A percentile compares a stretch with the other conserved stretches of the same genome.
These are phyloP conservation scores for Cyberlindnera mrakii DNA, from an alignment of 805 yeast species.

Conservation along the genomic window DNA sequence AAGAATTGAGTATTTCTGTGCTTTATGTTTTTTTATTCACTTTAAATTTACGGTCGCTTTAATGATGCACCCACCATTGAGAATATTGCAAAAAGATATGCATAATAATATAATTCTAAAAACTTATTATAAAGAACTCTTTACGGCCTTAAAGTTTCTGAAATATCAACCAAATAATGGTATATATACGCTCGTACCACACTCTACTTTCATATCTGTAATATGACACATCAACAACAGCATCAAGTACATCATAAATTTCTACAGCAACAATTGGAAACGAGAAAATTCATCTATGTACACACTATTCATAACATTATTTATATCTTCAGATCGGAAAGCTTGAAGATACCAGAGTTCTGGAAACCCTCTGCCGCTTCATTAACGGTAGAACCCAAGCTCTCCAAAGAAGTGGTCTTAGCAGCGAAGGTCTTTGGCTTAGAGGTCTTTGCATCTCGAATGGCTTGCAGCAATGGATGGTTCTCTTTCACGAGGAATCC, in stretches of 20 bases:
- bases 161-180: no score
- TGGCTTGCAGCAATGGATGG: conserved; percentile 18
- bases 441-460: conserved; percentile 13
- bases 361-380: conserved; percentile 19
- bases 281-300: not conserved
- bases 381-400: conserved; percentile 13
- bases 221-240: not conserved
- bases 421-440: conserved; percentile 7
- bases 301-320: not conserved
- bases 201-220: no score
- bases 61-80: no score
- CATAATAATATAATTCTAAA: no score
- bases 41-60: no score
- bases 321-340: conserved; percentile 19
- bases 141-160: no score
- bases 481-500: conserved; percentile 61
- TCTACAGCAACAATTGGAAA: no score
- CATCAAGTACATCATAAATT: not conserved
- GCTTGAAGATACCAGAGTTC: conserved; percentile 19
- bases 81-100: no score
- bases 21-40: no score
- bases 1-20: no score
- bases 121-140: no score
- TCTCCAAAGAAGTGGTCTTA: conserved; percentile 6
- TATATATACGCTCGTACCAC: no score